These are phyloP conservation scores for Mycena crocata DNA, from an alignment of 768 basidiomycete genomes.

Conservation along the genomic window DNA sequence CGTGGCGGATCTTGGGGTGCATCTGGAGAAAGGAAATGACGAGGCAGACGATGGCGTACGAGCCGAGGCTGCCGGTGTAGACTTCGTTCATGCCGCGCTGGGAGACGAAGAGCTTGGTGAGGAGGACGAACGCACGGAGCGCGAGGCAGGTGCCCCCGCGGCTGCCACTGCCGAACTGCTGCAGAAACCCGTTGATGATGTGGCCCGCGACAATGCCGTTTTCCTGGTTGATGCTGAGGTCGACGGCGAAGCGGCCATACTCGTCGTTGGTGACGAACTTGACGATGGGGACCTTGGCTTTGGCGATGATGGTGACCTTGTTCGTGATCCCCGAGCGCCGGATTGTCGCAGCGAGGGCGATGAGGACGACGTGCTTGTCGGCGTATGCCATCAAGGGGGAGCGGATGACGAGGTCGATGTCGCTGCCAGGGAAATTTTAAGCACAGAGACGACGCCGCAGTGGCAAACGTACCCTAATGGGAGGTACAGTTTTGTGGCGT, in stretches of 20 bases:
- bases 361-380: constrained; percentile 76
- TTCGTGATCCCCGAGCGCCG: constrained; percentile 78
- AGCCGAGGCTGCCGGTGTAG: constrained; percentile 94
- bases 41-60: constrained; percentile 93
- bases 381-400: constrained; percentile 79
- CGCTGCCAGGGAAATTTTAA: constrained; percentile 59
- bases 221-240: constrained; percentile 92
- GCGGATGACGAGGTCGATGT: constrained; percentile 95
- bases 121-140: constrained; percentile 84
- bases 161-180: constrained; percentile 57
- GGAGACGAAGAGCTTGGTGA: constrained; percentile 90
- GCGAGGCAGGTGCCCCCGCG: constrained; percentile 62
- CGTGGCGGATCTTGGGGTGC: constrained; percentile 93
- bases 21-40: constrained; percentile 96
- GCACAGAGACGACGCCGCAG: not conserved
- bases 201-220: constrained; percentile 85
- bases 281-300: constrained; percentile 96
- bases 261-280: constrained; percentile 86
- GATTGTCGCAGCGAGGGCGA: constrained; percentile 81
- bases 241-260: constrained; percentile 83
- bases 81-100: constrained; percentile 98
- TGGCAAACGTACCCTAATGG: constrained; percentile 80
- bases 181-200: constrained; percentile 85
- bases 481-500: constrained; percentile 92
- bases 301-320: constrained; percentile 88